phyloP scores from a whole-genome alignment of 257 asterid genomes.

The Plantago major region DNA sequence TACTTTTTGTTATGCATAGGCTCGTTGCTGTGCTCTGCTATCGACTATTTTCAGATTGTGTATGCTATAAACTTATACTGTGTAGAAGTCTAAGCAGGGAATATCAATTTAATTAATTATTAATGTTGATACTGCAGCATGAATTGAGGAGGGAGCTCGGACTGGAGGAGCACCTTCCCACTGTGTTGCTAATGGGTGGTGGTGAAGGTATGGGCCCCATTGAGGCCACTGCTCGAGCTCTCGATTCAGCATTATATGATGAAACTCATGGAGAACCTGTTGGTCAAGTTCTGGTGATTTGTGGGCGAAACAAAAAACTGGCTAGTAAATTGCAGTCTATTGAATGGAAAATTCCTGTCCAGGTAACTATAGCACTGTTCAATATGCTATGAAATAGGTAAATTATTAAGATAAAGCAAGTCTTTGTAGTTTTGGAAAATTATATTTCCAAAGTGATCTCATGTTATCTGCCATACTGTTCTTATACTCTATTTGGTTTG shows the following conservation, averaged over 20 bases:
- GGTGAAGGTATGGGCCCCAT: constrained; percentile 99
- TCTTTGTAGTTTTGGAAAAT: no score
- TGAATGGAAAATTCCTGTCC: constrained; percentile 77
- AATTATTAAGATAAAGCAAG: no score
- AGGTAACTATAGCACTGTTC: constrained; percentile 25
- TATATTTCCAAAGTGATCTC: no score
- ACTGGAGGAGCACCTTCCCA: constrained; percentile 84
- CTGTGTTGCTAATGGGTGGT: constrained; percentile 94
- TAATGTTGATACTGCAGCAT: constrained; percentile 42
- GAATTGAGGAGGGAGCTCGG: constrained; percentile 81
- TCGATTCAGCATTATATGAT: constrained; percentile 72
- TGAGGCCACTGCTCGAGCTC: constrained; percentile 95
- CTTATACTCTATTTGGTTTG: neutral
- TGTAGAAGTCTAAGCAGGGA: neutral
- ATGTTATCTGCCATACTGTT: no score
- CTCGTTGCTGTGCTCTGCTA: no score
- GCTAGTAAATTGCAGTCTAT: constrained; percentile 60
- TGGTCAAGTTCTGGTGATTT: constrained; percentile 88
- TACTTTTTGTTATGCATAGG: no score
- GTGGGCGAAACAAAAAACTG: constrained; percentile 91
- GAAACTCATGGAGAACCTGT: constrained; percentile 62
- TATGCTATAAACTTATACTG: neutral
- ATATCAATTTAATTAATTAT: constrained; percentile 5
- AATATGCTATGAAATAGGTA: no score
- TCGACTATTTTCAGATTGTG: neutral